phyloP scores from a whole-genome alignment of 2,329 filamentous ascomycete species.

The Exutisphaerella laricina region DNA sequence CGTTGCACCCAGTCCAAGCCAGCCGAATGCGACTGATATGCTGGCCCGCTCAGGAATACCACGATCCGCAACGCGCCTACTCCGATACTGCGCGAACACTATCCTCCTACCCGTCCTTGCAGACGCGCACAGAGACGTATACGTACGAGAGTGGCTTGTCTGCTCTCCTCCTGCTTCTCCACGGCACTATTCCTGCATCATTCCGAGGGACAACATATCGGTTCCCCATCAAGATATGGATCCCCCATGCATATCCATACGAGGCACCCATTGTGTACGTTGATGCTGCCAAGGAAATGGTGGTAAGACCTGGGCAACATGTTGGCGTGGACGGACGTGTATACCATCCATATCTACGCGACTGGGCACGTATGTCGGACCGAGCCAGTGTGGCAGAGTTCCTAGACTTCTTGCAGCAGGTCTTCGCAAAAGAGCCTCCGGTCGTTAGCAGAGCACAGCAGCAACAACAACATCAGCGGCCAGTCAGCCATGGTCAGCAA shows the following conservation, averaged over 20 bases:
- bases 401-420: conserved; percentile 70
- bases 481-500: conserved; percentile 65
- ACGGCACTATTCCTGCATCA: conserved; percentile 81
- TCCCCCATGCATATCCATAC: conserved; percentile 82
- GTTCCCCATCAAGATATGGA: conserved; percentile 88
- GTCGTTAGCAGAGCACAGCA: conserved; percentile 67
- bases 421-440: conserved; percentile 93
- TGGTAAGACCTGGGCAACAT: conserved; percentile 86
- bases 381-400: conserved; percentile 75
- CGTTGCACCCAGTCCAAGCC: conserved; percentile 38
- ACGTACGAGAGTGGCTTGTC: conserved; percentile 87
- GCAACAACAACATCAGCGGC: conserved; percentile 44
- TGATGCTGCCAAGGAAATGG: conserved; percentile 80
- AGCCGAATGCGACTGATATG: conserved; percentile 13
- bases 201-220: conserved; percentile 87
- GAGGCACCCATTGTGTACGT: conserved; percentile 86
- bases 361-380: conserved; percentile 87
- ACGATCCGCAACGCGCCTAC: conserved; percentile 87
- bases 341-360: conserved; percentile 91
- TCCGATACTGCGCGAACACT: conserved; percentile 82
- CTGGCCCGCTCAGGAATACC: conserved; percentile 68
- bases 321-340: conserved; percentile 88
- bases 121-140: conserved; percentile 88
- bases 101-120: conserved; percentile 70
- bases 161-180: conserved; percentile 77